A percentile compares a stretch with the other conserved stretches of the same genome.
phyloP scores from a whole-genome alignment of 352 stramenopile species.

The Phytopythium montanum region DNA sequence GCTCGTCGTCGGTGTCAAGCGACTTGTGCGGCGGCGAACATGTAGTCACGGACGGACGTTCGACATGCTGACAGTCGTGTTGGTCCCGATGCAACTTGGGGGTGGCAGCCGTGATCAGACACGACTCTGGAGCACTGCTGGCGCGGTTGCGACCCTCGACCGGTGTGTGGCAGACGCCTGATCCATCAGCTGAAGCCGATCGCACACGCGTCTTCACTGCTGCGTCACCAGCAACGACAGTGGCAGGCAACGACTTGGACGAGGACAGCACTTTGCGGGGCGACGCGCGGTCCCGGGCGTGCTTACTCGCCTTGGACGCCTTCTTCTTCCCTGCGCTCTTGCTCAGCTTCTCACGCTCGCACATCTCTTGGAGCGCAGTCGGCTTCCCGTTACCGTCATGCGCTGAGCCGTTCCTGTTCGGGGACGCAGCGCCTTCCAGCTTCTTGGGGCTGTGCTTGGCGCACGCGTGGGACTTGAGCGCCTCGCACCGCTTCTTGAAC shows the following conservation, averaged over 20 bases:
- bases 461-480: conserved; percentile 20
- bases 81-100: neutral
- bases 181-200: conserved; percentile 2
- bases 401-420: conserved; percentile 1
- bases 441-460: conserved; percentile 19
- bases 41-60: neutral
- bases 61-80: neutral
- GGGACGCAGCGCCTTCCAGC: conserved; percentile 8
- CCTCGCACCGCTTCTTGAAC: conserved; percentile 43
- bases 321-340: conserved; percentile 11
- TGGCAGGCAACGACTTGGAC: neutral
- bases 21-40: conserved; percentile 10
- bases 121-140: conserved; percentile 1
- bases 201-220: neutral
- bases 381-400: conserved; percentile 7
- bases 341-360: conserved; percentile 21
- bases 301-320: conserved; percentile 8
- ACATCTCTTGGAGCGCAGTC: conserved; percentile 29
- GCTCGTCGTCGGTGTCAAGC: conserved; percentile 45
- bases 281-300: conserved; percentile 4
- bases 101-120: neutral
- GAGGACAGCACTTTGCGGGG: conserved; percentile 3
- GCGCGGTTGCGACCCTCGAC: conserved; percentile 2
- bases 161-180: neutral
- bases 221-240: neutral